Base-by-base conservation (phyloP, 1,284 basidiomycete species). In the Apiotrichum montevideense region DNA sequence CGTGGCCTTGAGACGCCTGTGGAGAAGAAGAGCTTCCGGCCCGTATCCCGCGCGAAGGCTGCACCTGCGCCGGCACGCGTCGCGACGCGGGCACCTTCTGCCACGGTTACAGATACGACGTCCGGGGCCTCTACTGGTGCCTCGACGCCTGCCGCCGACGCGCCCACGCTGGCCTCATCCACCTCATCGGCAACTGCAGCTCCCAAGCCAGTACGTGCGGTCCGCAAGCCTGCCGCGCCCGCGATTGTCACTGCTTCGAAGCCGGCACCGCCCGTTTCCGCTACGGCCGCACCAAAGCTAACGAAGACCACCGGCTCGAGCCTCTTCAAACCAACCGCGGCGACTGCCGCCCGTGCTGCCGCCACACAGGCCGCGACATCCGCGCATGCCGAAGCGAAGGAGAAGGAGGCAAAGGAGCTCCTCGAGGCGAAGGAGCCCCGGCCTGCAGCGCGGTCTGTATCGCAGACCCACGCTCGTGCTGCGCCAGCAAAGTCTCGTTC, bases 271-370 rank as follows among this genome's bases (percentile, higher is more conserved):
- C 41, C 54, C 3, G 35, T 50, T 8, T 41, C 54, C 9, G 56
- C 55, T 32, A 58, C 49, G 14, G 40, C 47, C 4, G 41, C 41
- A 15, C 40, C 48, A 32, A 35, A 14, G 6, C 13, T 33, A 4
- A 42, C 51, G 5, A 45, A 43, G 6, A 35, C 34, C 32, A 34
- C 52, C 2, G 33, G 14, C 2, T 56, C 57, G n/a, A 51, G 32
- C 35, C 50, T 63, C 6, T 47, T 54, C 49, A 63, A 63, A 43
- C 58, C 62, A 3, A 63, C 62, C 0, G 62, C 58, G 2, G 62
- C 62, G 2, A 55, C 58, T 4, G 56, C 62, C 0, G 62, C 62
- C 1, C 62, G 62, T 11, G 56, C 56, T 0, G 62, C 58, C 4
- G 57, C 57, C 0, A 50, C 43, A 2, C 43, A 46, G 1, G 51